Base-by-base conservation (phyloP, 1,284 basidiomycete genomes). In the Agaricales sp. region DNA sequence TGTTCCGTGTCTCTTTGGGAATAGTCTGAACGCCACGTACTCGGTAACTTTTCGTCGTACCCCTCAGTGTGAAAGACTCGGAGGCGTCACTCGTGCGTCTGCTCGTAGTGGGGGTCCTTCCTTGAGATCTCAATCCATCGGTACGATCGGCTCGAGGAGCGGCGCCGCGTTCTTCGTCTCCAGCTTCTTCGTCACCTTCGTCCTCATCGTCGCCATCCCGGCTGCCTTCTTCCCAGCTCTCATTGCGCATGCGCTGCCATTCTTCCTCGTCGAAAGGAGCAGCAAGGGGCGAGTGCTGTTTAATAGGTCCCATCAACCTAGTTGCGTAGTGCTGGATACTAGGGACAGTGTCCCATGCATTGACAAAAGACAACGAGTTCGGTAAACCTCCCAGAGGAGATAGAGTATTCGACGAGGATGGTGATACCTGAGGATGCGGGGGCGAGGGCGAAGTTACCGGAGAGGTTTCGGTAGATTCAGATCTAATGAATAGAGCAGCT, bases 191-290 rank as follows among this genome's bases (percentile, higher is more conserved):
- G 44, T 83, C 80, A n/a, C 78, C 78, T 51, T 89, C 86, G 52
- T 87, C 87, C 57, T 90, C 89, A 51, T 87, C 80, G 58, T 92
- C 87, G 1, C 82, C 88, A 60, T 91, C 88, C 53, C 80, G 77
- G 58, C 85, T 87, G 55, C 75, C 80, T 13, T 73, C 78, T 54
- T 87, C 86, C 26, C 67, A 65, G 52, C 65, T 66, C 25, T 80
- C 75, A 52, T 77, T 62, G 54, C 57, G 62, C 48, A 62, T 64
- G 53, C 63, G 68, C 39, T 67, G 62, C 61, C 68, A 71, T 4
- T 61, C 66, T 46, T 69, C 67, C 30, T 67, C 68, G 46, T 73
- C 69, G 51, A 73, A 75, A 18, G 74, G 63, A 44, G 74, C 71
- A 3, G 69, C 68, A 19, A 75, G 65, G 30, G 69, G 59, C 45